Conservation (phyloP, 805 yeast species). For the Candida pseudoglaebosa region DNA sequence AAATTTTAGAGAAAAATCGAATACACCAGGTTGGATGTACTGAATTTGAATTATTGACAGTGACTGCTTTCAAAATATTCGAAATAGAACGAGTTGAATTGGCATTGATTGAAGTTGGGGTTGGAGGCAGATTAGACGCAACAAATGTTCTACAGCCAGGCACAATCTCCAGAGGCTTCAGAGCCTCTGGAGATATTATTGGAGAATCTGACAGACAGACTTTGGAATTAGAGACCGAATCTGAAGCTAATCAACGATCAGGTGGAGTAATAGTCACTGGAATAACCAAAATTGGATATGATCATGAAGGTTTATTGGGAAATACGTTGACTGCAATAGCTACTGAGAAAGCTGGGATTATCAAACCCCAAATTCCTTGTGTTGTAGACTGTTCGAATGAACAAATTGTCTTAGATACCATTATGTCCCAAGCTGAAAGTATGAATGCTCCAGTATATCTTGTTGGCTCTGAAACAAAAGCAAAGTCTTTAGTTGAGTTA, state of each 20-base stretch:
- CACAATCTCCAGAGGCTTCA: no score
- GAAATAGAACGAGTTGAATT: conserved; percentile 53
- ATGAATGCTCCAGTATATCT: conserved; percentile 23
- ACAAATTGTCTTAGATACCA: conserved; percentile 43
- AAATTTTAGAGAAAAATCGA: conserved; percentile 40
- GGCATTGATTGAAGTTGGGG: conserved; percentile 90
- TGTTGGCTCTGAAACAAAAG: conserved; percentile 15
- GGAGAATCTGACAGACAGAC: no score
- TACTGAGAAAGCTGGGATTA: conserved; percentile 79
- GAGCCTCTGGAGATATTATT: no score
- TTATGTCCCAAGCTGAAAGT: conserved; percentile 33
- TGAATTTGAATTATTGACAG: conserved; percentile 84
- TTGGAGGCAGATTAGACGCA: conserved; percentile 88
- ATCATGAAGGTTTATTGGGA: conserved; percentile 80
- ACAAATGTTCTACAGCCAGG: conserved; percentile 66
- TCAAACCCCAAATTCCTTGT: conserved; percentile 56
- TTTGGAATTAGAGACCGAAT: conserved; percentile 9
- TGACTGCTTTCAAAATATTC: conserved; percentile 79
- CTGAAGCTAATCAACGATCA: background rate
- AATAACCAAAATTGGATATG: conserved; percentile 81
- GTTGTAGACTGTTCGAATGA: conserved; percentile 72
- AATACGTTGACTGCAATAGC: conserved; percentile 64
- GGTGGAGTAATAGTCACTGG: conserved; percentile 58
- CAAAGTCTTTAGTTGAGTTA: conserved; percentile 7
- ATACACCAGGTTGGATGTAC: conserved; percentile 59